Conservation (phyloP, 345 rosid genomes). For the Mercurialis annua region DNA sequence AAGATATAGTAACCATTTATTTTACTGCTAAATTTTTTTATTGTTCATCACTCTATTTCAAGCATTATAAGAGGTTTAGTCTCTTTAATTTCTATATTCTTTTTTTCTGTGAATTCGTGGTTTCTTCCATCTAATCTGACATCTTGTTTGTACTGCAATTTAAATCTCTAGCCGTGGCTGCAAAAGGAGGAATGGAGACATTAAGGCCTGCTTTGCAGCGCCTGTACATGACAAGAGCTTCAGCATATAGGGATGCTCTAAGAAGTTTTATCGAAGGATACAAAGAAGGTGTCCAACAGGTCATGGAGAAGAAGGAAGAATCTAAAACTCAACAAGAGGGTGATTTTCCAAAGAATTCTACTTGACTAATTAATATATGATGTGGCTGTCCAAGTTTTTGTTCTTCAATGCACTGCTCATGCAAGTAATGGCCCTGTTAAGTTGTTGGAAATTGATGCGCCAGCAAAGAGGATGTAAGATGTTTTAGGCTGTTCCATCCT, state of each 20-base stretch:
- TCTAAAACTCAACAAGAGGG: conserved; percentile 31
- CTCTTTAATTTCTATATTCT: neutral
- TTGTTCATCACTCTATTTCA: too few species aligned
- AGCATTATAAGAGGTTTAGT: neutral
- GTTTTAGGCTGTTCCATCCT: conserved; percentile 12
- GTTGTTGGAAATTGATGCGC: conserved; percentile 7
- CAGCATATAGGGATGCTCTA: conserved; percentile 81
- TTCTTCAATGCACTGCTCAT: neutral
- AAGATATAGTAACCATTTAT: neutral
- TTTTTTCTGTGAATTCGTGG: neutral
- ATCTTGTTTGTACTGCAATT: neutral
- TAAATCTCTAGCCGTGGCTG: conserved; percentile 66
- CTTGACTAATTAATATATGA: conserved; percentile 12
- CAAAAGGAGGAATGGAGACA: conserved; percentile 92
- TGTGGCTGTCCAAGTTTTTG: conserved; percentile 2
- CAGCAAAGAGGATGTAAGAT: neutral
- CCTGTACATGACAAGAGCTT: conserved; percentile 82
- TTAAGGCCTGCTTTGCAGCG: conserved; percentile 85
- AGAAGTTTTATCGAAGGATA: conserved; percentile 66
- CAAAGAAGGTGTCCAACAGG: conserved; percentile 76
- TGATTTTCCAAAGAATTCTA: conserved; percentile 26
- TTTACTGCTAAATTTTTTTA: too few species aligned
- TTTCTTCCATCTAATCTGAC: conserved; percentile 9
- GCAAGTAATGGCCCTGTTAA: neutral
- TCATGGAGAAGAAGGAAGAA: conserved; percentile 51